Percentiles rank a stretch among this genome's conserved stretches.
Conservation (phyloP, 2,329 filamentous ascomycete species). For the Penicillium olsonii region DNA sequence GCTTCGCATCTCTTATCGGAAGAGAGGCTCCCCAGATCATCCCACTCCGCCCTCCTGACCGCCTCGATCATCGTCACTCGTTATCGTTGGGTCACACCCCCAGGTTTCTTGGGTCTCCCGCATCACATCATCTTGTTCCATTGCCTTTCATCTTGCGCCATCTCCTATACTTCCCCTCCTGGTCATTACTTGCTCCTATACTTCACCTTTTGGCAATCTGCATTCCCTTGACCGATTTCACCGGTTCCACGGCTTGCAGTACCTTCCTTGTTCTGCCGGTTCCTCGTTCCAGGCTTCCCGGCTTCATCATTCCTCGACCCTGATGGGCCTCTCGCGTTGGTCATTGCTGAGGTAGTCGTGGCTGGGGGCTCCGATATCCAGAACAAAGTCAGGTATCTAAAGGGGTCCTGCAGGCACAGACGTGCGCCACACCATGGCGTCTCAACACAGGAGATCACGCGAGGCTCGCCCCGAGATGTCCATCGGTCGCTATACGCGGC, state of each 20-base stretch:
- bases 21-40: conserved; percentile 7
- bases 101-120: conserved; percentile 27
- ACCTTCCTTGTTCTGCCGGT: conserved; percentile 14
- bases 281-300: conserved; percentile 20
- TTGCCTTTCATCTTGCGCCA: conserved; percentile 13
- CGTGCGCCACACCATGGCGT: conserved; percentile 38
- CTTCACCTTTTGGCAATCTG: background rate
- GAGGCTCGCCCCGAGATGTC: conserved; percentile 38
- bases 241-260: conserved; percentile 20
- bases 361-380: conserved; percentile 24
- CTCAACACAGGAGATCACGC: conserved; percentile 45
- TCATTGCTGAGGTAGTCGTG: conserved; percentile 39
- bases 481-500: conserved; percentile 77
- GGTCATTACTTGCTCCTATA: background rate
- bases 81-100: conserved; percentile 35
- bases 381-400: conserved; percentile 10
- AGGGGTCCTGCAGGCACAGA: conserved; percentile 15
- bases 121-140: conserved; percentile 34
- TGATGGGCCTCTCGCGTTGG: conserved; percentile 36
- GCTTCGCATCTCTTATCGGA: conserved; percentile 2
- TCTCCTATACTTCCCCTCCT: background rate
- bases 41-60: conserved; percentile 35
- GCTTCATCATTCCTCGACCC: conserved; percentile 23
- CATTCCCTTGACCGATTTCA: conserved; percentile 1
- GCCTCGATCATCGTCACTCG: conserved; percentile 33